phyloP scores from a whole-genome alignment of 176 grass and related monocot genomes.

The Canna indica region DNA sequence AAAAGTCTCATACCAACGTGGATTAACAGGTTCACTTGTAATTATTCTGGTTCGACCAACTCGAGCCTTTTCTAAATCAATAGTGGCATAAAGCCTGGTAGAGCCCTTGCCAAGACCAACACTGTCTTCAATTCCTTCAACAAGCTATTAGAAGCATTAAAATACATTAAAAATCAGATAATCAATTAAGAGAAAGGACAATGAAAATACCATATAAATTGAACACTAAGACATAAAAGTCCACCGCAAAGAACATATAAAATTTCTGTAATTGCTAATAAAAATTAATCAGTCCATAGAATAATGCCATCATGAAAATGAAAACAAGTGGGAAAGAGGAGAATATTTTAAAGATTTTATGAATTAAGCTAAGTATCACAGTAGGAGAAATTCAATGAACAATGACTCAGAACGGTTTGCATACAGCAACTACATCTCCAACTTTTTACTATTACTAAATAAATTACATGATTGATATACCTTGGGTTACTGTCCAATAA shows the following conservation, averaged over 20 bases:
- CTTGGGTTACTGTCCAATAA: too few relatives aligned
- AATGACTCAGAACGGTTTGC: background rate
- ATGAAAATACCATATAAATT: background rate
- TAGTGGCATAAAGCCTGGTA: conserved; percentile 69
- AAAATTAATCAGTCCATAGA: background rate
- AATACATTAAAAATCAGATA: background rate
- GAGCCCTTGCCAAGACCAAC: conserved; percentile 59
- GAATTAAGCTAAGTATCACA: conserved; percentile 5
- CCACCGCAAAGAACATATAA: too few relatives aligned
- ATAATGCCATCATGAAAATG: background rate
- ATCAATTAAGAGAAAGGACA: conserved; percentile 15
- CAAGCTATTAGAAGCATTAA: conserved; percentile 30
- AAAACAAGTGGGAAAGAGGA: background rate
- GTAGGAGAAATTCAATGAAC: conserved; percentile 18
- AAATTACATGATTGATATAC: too few relatives aligned
- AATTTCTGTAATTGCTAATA: background rate
- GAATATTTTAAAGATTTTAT: background rate
- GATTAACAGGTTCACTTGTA: conserved; percentile 52
- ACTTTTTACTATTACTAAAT: too few relatives aligned
- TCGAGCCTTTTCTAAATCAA: conserved; percentile 68
- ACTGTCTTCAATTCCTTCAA: conserved; percentile 63
- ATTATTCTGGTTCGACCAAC: conserved; percentile 80
- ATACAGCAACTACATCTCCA: background rate
- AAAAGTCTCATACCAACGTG: conserved; percentile 86
- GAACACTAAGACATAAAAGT: conserved; percentile 12